A percentile compares a stretch with the other conserved stretches of the same genome.
Evolutionary conservation across 345 rosid species (phyloP).

Genomic region (Cardiospermum halicacabum): DNA sequence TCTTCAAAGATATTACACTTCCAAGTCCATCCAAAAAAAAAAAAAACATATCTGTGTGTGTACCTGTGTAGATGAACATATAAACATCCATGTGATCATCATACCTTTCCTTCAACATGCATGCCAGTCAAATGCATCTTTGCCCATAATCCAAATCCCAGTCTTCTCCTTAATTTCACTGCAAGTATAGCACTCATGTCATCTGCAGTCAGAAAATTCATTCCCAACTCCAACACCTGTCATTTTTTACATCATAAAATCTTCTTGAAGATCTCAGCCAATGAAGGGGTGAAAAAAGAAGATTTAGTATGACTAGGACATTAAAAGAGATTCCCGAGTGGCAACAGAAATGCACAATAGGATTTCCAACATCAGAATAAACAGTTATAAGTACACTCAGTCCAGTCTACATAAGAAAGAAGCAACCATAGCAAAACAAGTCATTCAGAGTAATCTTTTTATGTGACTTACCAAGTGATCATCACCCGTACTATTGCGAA

Average conservation of each 20-base stretch:
- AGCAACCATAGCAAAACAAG: neutral
- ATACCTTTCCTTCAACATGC: slow-evolving; percentile 97
- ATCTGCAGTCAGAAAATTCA: slow-evolving; percentile 85
- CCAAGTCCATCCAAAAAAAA: neutral
- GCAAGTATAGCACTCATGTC: slow-evolving; percentile 94
- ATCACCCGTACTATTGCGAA: slow-evolving; percentile 55
- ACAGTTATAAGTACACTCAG: neutral
- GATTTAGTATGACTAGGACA: neutral
- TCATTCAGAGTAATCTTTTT: neutral
- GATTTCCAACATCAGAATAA: neutral
- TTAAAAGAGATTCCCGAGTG: neutral
- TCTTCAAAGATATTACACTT: too few relatives aligned
- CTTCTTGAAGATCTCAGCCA: neutral
- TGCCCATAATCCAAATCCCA: slow-evolving; percentile 94
- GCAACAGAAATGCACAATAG: neutral
- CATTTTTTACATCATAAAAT: slow-evolving; percentile 19
- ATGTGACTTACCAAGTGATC: slow-evolving; percentile 70
- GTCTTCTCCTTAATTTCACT: slow-evolving; percentile 73
- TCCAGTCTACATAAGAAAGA: neutral
- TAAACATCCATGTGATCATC: neutral
- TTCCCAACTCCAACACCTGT: slow-evolving; percentile 87
- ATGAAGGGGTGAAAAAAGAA: neutral
- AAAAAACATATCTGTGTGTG: neutral
- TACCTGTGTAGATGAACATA: neutral
- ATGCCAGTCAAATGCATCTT: slow-evolving; percentile 89